Evolutionary conservation across 75 land plant genomes (phyloP).

Genomic region (Sequoiadendron giganteum): DNA sequence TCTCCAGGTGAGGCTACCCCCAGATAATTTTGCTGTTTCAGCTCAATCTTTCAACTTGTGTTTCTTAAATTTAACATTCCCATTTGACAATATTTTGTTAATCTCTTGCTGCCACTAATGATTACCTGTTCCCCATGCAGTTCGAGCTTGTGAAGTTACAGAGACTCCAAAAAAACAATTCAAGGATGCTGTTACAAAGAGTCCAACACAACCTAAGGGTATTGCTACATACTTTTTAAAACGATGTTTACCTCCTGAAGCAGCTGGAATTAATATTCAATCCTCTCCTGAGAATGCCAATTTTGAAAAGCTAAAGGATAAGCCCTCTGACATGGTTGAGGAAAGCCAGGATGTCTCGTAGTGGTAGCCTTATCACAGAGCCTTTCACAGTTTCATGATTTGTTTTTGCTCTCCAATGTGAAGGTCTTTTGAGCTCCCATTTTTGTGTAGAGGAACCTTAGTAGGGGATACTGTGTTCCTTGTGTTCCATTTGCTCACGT

Average conservation of each 20-base stretch:
- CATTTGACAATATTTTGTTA: background rate
- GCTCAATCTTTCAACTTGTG: background rate
- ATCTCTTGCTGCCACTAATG: background rate
- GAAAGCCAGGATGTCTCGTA: background rate
- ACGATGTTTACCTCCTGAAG: slow-evolving; percentile 14
- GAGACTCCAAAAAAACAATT: background rate
- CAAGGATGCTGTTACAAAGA: background rate
- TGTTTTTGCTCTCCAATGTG: background rate
- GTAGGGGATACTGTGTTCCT: background rate
- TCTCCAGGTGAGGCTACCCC: slow-evolving; percentile 34
- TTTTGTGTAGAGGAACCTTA: background rate
- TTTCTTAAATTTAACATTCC: background rate
- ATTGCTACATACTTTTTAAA: slow-evolving; percentile 6
- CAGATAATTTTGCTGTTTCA: background rate
- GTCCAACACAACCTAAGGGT: slow-evolving; percentile 6
- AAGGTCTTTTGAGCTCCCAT: background rate
- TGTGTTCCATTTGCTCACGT: background rate
- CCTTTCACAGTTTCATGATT: background rate
- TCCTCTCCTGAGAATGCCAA: background rate
- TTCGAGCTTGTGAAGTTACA: background rate
- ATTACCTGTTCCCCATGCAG: background rate
- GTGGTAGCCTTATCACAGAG: background rate
- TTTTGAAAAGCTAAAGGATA: slow-evolving; percentile 1
- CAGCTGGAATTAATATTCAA: background rate
- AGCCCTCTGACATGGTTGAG: background rate